Evolutionary conservation across 306 rosid species (phyloP), one percentile per base, ranked within the genome.

Genomic region (Vicia faba): DNA sequence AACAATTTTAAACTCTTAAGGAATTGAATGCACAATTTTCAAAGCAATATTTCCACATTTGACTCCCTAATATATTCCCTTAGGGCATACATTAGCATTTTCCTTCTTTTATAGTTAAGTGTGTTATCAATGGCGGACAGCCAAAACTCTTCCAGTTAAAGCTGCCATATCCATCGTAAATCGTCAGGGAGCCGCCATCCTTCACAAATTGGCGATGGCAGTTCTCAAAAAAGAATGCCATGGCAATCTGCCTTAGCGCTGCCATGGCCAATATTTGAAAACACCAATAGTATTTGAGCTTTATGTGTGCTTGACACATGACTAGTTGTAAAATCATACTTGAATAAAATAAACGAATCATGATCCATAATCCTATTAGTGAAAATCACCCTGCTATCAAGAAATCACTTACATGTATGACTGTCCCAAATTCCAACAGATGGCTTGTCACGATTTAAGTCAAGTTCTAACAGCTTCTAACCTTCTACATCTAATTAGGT

Each of bases 401-500:
- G 61, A 41, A 28, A 67, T 50, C 14, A 51, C 61, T 36, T 35
- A 31, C 48, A 66, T n/a, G 5, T 18, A 19, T 19, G 62, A 39
- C 15, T 29, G 50, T n/a, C 11, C 4, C 6, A 44, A 16, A 69
- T 69, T 29, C 19, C 74, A 41, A 15, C 10, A 38, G 39, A 44
- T 59, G 12, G 59, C 49, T 33, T 48, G 15, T 50, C 35, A 33
- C 41, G 23, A 7, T 40, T 43, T 31, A n/a, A n/a, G n/a, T n/a
- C n/a, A 18, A 43, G 18, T 60, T 16, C 66, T 44, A 18, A 45
- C 39, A 33, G 26, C 61, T 71, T 70, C 62, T 54, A 7, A 18
- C 36, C 18, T 25, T 25, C 9, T 71, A 15, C 61, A 61, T 25
- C 69, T 72, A 29, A n/a, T 38, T 72, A 14, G 51, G 36, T 63